These are phyloP conservation scores for Fusarium nurragi DNA, from an alignment of 2,329 filamentous ascomycete species.

Conservation along the genomic window DNA sequence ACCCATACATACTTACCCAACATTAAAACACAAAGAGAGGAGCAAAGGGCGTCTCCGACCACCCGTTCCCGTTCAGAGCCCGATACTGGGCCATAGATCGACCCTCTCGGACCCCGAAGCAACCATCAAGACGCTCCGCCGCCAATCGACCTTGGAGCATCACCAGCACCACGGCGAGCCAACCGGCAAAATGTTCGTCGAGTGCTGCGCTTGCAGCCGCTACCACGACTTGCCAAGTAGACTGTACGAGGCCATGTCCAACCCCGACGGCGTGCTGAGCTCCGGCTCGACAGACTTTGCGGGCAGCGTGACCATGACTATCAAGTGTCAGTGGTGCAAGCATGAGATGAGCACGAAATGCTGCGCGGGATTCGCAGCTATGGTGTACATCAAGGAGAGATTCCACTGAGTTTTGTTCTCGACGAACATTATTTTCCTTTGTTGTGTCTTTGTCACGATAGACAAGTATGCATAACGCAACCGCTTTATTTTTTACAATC, in stretches of 20 bases:
- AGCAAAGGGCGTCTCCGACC: conserved; percentile 36
- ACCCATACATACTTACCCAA: conserved; percentile 53
- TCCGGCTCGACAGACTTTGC: conserved; percentile 60
- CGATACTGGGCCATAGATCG: conserved; percentile 28
- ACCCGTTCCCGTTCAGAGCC: conserved; percentile 14
- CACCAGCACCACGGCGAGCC: conserved; percentile 49
- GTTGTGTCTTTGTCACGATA: conserved; percentile 4
- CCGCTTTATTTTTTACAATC: conserved; percentile 8
- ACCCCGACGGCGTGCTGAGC: conserved; percentile 64
- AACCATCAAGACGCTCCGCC: conserved; percentile 22
- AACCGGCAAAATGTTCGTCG: conserved; percentile 70
- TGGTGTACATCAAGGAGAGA: conserved; percentile 72
- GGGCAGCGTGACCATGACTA: conserved; percentile 67
- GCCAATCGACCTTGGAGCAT: conserved; percentile 16
- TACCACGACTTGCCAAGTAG: conserved; percentile 73
- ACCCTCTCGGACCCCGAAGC: conserved; percentile 28
- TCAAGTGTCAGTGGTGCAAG: conserved; percentile 76
- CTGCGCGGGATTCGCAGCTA: conserved; percentile 74
- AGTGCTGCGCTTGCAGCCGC: conserved; percentile 71
- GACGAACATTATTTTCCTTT: neutral
- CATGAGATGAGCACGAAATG: conserved; percentile 76
- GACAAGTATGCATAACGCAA: conserved; percentile 33
- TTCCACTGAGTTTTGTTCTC: conserved; percentile 55
- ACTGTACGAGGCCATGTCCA: conserved; percentile 71
- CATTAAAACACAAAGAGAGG: conserved; percentile 46